A percentile compares a stretch with the other conserved stretches of the same genome.
phyloP scores from a whole-genome alignment of 768 basidiomycete species.

The Psilocybe cyanescens region DNA sequence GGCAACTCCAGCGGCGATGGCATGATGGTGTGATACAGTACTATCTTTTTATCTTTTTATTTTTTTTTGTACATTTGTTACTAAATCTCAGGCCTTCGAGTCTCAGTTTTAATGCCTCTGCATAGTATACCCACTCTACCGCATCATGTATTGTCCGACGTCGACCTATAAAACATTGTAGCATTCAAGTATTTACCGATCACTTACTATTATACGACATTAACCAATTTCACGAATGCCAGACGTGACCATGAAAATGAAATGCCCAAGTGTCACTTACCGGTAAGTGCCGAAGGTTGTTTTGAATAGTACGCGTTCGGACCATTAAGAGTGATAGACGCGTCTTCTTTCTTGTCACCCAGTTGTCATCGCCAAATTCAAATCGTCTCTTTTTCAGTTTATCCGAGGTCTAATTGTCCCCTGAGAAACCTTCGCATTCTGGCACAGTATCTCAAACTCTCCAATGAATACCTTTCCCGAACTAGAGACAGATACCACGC shows the following conservation, averaged over 20 bases:
- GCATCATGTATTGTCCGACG: constrained; percentile 12
- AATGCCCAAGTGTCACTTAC: neutral
- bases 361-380: constrained; percentile 7
- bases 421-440: neutral
- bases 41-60: constrained; percentile 2
- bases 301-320: neutral
- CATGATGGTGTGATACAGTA: constrained; percentile 38
- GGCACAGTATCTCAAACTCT: neutral
- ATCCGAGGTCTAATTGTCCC: constrained; percentile 3
- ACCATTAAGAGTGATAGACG: constrained; percentile 2
- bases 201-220: constrained; percentile 1
- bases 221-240: constrained; percentile 5
- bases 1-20: constrained; percentile 62
- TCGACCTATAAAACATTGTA: constrained; percentile 16
- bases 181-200: constrained; percentile 13
- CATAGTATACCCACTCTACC: constrained; percentile 14
- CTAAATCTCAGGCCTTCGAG: neutral
- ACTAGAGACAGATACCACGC: constrained; percentile 25
- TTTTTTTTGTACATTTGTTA: constrained; percentile 7
- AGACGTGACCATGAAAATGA: constrained; percentile 1
- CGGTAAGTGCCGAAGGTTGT: constrained; percentile 14
- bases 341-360: constrained; percentile 8
- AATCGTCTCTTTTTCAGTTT: constrained; percentile 4
- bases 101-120: constrained; percentile 4
- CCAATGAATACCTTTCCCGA: constrained; percentile 18